Evolutionary conservation across 176 grass and related monocot species (phyloP), one percentile per base, ranked within the genome.

Genomic region (Bromus sterilis): DNA sequence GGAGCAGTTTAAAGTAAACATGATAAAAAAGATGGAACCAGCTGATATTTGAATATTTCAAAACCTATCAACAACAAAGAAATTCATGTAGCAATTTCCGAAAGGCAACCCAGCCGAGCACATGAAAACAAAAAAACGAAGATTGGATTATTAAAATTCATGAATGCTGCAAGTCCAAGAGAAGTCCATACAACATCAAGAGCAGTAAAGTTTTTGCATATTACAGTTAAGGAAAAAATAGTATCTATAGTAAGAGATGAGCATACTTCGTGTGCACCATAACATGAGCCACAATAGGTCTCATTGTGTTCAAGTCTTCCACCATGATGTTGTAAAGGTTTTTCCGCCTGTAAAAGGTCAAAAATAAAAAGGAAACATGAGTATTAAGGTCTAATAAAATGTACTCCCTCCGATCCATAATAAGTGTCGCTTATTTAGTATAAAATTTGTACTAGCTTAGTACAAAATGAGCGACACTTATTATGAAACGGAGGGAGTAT

Each of bases 221-320:
- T 57, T 58, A 30, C 32, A 11, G 49, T 33, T 33, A 32, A 62
- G 70, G 26, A 55, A 75, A 55, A 80, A 25, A 70, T 76, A 76
- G 49, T n/a, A 69, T 81, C 44, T 31, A 64, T 41, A 68, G 57
- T 61, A 25, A 79, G 29, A 64, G 33, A 74, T 43, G 44, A 68
- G 56, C 71, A 77, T 93, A 99, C 96, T 90, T 71, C 85, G 89
- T 95, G 84, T 84, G 96, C 92, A 84, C 96, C 96, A 80, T 91
- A 99, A 79, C 96, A 99, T 75, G 96, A 95, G 30, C 96, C 96
- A 78, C 96, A 99, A 58, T 95, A 99, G n/a, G 93, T 99, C 56
- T 99, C 96, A 75, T 99, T 99, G 56, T 93, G 93, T 90, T 99
- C 96, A 78, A 99, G 96, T 68, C 96, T 93, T 23, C 96, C 96